phyloP scores from a whole-genome alignment of 2,329 filamentous ascomycete genomes.

The Beauveria medogensis region DNA sequence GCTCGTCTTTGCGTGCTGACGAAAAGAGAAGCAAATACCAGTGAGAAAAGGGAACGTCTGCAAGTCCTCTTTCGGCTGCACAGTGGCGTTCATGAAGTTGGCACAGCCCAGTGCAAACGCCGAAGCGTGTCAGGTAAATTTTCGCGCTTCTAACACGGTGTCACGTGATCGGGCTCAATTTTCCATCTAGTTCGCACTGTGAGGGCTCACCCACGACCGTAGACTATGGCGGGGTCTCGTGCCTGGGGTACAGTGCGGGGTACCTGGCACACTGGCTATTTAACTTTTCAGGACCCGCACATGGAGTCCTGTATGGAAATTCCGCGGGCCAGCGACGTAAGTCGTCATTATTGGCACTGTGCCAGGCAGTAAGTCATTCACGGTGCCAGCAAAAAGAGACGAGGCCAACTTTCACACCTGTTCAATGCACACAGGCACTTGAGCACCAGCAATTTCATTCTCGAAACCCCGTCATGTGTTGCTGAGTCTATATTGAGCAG shows the following conservation, averaged over 20 bases:
- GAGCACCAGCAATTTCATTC: background rate
- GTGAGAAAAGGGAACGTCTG: background rate
- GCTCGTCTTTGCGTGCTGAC: background rate
- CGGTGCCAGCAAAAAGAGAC: conserved; percentile 17
- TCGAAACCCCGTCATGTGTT: background rate
- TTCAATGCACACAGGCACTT: background rate
- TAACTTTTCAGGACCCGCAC: conserved; percentile 15
- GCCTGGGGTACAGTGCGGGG: conserved; percentile 9
- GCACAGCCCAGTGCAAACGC: conserved; percentile 16
- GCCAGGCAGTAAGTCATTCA: conserved; percentile 18
- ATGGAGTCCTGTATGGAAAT: conserved; percentile 26
- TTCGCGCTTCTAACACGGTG: conserved; percentile 25
- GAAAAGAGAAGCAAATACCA: background rate
- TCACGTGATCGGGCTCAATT: conserved; percentile 21
- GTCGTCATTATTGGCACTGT: conserved; percentile 21
- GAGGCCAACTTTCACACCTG: conserved; percentile 17
- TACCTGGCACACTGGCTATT: conserved; percentile 11
- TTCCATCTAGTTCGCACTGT: conserved; percentile 16
- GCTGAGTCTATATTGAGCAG: background rate
- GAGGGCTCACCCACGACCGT: background rate
- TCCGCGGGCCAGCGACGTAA: conserved; percentile 15
- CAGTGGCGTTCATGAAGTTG: conserved; percentile 1
- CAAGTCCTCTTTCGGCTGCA: background rate
- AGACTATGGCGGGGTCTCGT: background rate
- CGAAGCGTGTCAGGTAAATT: conserved; percentile 5